Conservation (phyloP, 1,284 basidiomycete species). For the Ganoderma lucidum region DNA sequence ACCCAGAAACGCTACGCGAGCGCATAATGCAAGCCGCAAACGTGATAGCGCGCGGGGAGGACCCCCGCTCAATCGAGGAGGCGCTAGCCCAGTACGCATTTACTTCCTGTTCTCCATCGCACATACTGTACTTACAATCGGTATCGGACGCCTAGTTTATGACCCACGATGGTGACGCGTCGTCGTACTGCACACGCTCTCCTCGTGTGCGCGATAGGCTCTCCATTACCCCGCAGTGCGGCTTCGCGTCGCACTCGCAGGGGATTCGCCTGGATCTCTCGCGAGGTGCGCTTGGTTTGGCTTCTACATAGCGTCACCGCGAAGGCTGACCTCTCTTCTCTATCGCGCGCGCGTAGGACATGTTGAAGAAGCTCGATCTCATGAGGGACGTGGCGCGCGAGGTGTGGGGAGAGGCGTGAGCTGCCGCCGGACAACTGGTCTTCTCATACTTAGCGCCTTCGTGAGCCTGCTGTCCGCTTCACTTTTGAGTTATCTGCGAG, state of each 20-base stretch:
- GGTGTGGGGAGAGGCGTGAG: slow-evolving; percentile 47
- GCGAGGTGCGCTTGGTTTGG: slow-evolving; percentile 49
- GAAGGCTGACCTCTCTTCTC: background rate
- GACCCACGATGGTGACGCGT: too few relatives aligned
- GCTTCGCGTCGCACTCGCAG: slow-evolving; percentile 71
- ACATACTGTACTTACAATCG: background rate
- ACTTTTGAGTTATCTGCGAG: background rate
- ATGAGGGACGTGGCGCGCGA: slow-evolving; percentile 57
- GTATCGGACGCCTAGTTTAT: background rate
- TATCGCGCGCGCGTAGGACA: slow-evolving; percentile 21
- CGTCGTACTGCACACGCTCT: too few relatives aligned
- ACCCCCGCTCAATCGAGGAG: slow-evolving; percentile 56
- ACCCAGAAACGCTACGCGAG: slow-evolving; percentile 57
- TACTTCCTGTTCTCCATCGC: background rate
- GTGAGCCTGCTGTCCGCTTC: too few relatives aligned
- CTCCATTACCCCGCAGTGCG: slow-evolving; percentile 77
- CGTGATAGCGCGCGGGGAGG: slow-evolving; percentile 56
- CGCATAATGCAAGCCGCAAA: slow-evolving; percentile 72
- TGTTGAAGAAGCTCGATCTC: slow-evolving; percentile 54
- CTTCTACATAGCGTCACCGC: background rate
- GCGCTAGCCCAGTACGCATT: slow-evolving; percentile 63
- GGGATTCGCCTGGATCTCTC: slow-evolving; percentile 64
- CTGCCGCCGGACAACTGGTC: background rate
- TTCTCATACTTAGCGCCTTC: background rate
- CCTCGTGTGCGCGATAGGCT: slow-evolving; percentile 49